Base-by-base conservation (phyloP, 306 rosid genomes). In the Abrus precatorius region DNA sequence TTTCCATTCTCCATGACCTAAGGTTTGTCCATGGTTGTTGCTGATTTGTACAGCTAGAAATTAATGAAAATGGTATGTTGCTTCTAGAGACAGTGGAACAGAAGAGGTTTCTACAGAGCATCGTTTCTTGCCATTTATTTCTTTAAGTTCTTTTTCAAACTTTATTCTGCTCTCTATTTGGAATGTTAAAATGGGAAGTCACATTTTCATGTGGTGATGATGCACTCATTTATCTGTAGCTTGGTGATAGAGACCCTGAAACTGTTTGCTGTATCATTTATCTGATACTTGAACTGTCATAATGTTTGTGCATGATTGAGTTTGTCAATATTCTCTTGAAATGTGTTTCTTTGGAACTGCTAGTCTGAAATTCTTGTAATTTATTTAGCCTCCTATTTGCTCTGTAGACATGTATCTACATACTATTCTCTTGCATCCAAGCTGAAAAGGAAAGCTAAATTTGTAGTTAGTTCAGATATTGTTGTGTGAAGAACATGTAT, bases 91-190 rank as follows among this genome's bases (percentile, higher is more conserved):
- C 3, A 53, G 64, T 2, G 30, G 48, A 44, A 47, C 33, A 32
- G 48, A 28, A 64, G 34, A 43, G 72, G 34, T 57, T 68, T 59
- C 50, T 75, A 36, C 67, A 1, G 72, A 67, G 64, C 32, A 69
- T 82, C 61, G 20, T 54, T 80, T 72, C 49, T 80, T 30, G 29
- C 63, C 28, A 50, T 49, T 10, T 33, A 48, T 79, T 69, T 32
- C 72, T 80, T 61, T 4, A 34, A 61, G 41, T 53, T 72, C 8
- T 5, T 43, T 43, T 43, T 43, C 47, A 50, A 71, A 52, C 43
- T n/a, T 70, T 53, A 9, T 36, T 36, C 77, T 54, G 9, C 27
- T 55, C n/a, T 36, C 36, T 54, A 54, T 8, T 27, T 9, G 47
- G 4, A 27, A 13, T 52, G 30, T 1, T 36, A 9, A 14, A 54